phyloP scores from a whole-genome alignment of 768 basidiomycete genomes.

The Tylopilus felleus region DNA sequence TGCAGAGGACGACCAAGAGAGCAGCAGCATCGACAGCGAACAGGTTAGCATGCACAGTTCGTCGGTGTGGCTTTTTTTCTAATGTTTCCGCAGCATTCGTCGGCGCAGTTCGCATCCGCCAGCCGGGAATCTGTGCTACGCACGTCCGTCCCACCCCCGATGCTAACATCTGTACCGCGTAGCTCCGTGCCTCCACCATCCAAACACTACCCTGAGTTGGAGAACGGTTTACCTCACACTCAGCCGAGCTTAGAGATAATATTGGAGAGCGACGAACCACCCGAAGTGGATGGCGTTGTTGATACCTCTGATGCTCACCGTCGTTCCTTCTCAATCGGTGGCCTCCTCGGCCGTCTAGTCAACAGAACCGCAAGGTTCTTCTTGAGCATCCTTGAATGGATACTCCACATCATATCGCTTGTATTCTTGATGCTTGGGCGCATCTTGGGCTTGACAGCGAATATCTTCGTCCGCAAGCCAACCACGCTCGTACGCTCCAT shows the following conservation, averaged over 20 bases:
- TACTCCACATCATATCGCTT: slow-evolving; percentile 30
- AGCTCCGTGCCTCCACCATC: slow-evolving; percentile 42
- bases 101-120: slow-evolving; percentile 32
- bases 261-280: slow-evolving; percentile 59
- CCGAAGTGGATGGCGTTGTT: slow-evolving; percentile 25
- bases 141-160: slow-evolving; percentile 37
- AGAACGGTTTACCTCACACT: slow-evolving; percentile 34
- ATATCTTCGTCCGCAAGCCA: slow-evolving; percentile 50
- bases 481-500: slow-evolving; percentile 36
- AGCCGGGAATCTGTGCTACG: slow-evolving; percentile 32
- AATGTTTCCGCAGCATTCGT: slow-evolving; percentile 21
- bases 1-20: slow-evolving; percentile 49
- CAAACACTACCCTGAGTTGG: slow-evolving; percentile 8
- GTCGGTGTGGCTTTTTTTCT: slow-evolving; percentile 6
- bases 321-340: slow-evolving; percentile 44
- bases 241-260: slow-evolving; percentile 61
- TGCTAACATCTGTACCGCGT: slow-evolving; percentile 36
- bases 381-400: slow-evolving; percentile 21
- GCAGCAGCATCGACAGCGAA: slow-evolving; percentile 35
- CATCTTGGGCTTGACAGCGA: slow-evolving; percentile 46
- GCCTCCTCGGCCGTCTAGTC: slow-evolving; percentile 42
- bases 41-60: slow-evolving; percentile 37
- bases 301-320: slow-evolving; percentile 19
- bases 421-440: slow-evolving; percentile 44
- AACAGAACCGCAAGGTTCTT: slow-evolving; percentile 35